Base-by-base conservation (phyloP, 1,284 basidiomycete genomes). In the Naganishia liquefaciens region DNA sequence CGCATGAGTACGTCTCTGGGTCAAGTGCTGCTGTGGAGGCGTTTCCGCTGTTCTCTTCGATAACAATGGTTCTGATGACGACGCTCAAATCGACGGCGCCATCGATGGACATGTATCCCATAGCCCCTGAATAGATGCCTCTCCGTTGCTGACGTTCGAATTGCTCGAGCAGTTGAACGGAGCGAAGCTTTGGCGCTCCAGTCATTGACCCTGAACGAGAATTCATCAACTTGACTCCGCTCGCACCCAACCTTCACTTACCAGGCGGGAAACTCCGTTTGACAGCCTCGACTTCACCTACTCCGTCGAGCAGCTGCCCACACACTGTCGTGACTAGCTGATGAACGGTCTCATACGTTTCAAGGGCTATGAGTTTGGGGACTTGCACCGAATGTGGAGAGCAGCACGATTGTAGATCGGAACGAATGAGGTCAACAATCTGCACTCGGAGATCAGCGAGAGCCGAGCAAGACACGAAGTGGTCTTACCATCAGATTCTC, bases 301-400 rank as follows among this genome's bases (percentile, higher is more conserved):
- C 78, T 21, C 77, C 78, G 0, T 76, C 70, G 5, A 77, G 79
- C 25, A 82, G 71, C 27, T 72, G 80, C 23, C 93, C 93, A 71
- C 89, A 86, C 52, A 98, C 91, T 28, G 94, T 93, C 55, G 93
- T 97, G 11, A 98, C 95, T 52, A 98, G 86, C 76, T 96, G 93
- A 86, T 93, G 97, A 2, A 99, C 91, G 0, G 91, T 94, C 78
- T 91, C 87, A 75, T 95, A 97, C 70, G 91, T 90, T 76, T 99
- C 95, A 9, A 98, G 86, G 1, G 80, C 80, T 78, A 95, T 97
- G 70, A 99, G 89, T 69, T 91, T 86, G 58, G 87, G 88, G 1
- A 97, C 93, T 5, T 83, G 76, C 5, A 99, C 93, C 55, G 81
- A 88, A 75, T 75, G 90, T 77, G 68, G 90, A 82, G 72, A 73